Conservation (phyloP, 2,329 filamentous ascomycete species). For the Elsinoe necatrix region DNA sequence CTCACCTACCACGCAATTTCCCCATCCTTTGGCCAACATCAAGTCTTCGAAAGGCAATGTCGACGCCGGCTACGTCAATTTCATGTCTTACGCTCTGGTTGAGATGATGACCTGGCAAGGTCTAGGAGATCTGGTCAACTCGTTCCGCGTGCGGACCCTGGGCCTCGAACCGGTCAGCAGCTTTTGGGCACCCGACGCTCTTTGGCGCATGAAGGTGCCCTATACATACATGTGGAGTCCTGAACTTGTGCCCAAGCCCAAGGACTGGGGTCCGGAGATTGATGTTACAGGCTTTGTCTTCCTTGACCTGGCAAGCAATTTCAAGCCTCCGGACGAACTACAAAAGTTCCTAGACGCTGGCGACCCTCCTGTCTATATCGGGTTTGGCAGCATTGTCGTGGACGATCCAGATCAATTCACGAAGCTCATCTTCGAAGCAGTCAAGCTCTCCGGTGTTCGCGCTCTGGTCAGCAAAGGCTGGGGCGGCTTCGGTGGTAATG, state of each 20-base stretch:
- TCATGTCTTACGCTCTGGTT: constrained; percentile 70
- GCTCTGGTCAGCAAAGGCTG: constrained; percentile 68
- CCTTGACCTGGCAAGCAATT: constrained; percentile 29
- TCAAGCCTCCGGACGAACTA: constrained; percentile 28
- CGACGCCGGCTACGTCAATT: constrained; percentile 66
- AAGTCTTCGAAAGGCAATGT: constrained; percentile 55
- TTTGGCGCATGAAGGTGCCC: constrained; percentile 65
- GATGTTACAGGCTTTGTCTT: constrained; percentile 31
- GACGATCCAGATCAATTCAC: constrained; percentile 63
- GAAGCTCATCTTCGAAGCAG: constrained; percentile 61
- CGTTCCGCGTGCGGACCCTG: constrained; percentile 61
- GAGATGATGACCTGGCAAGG: constrained; percentile 63
- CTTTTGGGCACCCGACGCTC: constrained; percentile 65
- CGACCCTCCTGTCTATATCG: constrained; percentile 60
- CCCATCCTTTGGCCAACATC: constrained; percentile 69
- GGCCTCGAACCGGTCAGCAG: constrained; percentile 66
- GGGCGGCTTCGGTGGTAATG: constrained; percentile 58
- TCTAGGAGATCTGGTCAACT: constrained; percentile 68
- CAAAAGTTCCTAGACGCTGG: constrained; percentile 47
- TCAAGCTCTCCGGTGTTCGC: constrained; percentile 56
- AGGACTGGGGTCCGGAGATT: constrained; percentile 35
- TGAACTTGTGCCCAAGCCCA: constrained; percentile 37
- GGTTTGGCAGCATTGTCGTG: constrained; percentile 68
- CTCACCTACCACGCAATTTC: constrained; percentile 65
- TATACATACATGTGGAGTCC: constrained; percentile 56